Evolutionary conservation across 2,329 filamentous ascomycete genomes (phyloP).

Genomic region (Amesomyces nigricolor): DNA sequence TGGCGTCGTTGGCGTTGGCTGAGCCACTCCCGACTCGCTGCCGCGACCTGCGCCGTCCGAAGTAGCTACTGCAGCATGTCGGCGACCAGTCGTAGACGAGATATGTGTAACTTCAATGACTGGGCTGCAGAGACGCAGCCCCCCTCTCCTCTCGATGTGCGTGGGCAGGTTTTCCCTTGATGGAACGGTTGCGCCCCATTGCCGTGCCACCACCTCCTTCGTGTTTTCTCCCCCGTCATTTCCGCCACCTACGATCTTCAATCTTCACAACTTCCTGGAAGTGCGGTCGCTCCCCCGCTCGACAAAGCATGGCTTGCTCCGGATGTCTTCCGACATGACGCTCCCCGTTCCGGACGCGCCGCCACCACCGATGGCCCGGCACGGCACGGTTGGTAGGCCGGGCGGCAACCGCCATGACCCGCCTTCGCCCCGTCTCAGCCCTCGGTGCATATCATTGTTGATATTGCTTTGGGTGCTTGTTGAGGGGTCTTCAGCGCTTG

Average conservation of each 20-base stretch:
- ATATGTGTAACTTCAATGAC: conserved; percentile 7
- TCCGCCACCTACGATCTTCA: background rate
- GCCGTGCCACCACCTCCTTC: background rate
- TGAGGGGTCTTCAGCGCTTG: conserved; percentile 33
- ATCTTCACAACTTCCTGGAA: background rate
- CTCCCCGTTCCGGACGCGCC: conserved; percentile 5
- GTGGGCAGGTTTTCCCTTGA: background rate
- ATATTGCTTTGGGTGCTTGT: conserved; percentile 4
- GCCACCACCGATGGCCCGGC: background rate
- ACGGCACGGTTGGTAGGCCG: background rate
- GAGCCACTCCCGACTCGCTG: conserved; percentile 5
- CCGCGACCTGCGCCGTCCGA: background rate
- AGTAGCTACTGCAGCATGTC: background rate
- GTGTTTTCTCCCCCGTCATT: background rate
- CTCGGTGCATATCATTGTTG: conserved; percentile 1
- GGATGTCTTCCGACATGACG: conserved; percentile 7
- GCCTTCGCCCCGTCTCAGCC: background rate
- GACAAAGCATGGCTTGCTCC: conserved; percentile 6
- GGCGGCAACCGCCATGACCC: background rate
- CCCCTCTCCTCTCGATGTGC: background rate
- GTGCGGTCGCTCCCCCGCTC: background rate
- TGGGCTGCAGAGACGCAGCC: background rate
- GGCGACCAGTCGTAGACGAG: background rate
- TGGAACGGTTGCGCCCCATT: background rate
- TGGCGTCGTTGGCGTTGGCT: background rate